Conservation (phyloP, 176 grass and related monocot species). For the Saccharum spontaneum region DNA sequence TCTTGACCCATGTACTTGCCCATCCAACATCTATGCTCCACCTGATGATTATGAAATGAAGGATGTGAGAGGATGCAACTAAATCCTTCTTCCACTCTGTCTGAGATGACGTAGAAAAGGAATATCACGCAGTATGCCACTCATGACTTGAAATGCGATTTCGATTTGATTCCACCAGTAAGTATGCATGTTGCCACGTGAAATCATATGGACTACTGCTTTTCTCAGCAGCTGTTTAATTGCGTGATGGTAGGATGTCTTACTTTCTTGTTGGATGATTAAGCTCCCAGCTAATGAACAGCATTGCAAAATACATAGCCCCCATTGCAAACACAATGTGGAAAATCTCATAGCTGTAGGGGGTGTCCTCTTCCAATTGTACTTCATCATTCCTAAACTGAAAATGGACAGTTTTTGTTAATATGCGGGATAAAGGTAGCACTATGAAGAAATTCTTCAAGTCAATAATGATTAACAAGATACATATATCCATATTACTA, state of each 20-base stretch:
- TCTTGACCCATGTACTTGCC: conserved; percentile 91
- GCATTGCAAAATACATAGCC: conserved; percentile 95
- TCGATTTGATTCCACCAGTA: background rate
- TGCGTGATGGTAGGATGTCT: background rate
- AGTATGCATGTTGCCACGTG: background rate
- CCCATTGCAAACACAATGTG: conserved; percentile 87
- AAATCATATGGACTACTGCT: conserved; percentile 1
- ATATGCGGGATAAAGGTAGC: background rate
- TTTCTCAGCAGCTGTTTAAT: background rate
- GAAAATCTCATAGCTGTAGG: conserved; percentile 80
- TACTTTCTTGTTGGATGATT: conserved; percentile 82
- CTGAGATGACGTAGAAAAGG: background rate
- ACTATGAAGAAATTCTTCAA: background rate
- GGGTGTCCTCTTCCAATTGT: conserved; percentile 58
- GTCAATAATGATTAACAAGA: background rate
- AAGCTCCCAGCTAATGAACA: conserved; percentile 94
- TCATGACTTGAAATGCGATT: background rate
- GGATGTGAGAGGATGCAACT: background rate
- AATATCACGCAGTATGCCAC: background rate
- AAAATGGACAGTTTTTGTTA: conserved; percentile 25
- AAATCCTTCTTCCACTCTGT: background rate
- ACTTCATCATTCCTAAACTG: conserved; percentile 66
- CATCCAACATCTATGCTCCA: conserved; percentile 96
- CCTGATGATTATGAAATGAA: conserved; percentile 56
- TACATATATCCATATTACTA: background rate